Percentiles rank a stretch among this genome's conserved stretches.
Conservation (phyloP, 2,329 filamentous ascomycete species). For the Cytospora schulzeri region DNA sequence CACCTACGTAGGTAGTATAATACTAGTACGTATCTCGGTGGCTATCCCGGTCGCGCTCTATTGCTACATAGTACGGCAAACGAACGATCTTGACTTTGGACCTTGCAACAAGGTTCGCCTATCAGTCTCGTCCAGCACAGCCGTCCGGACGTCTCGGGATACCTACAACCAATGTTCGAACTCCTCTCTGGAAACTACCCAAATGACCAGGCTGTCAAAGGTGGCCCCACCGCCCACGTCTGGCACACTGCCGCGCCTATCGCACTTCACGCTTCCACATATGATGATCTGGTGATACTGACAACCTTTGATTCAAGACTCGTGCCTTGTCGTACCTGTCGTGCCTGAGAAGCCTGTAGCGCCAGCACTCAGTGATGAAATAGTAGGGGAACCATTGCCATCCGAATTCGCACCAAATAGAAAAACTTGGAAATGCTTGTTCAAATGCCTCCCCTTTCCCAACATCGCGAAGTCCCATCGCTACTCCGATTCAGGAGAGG, state of each 20-base stretch:
- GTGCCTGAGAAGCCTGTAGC: no score
- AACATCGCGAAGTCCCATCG: slow-evolving; percentile 5
- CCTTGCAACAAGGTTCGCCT: background rate
- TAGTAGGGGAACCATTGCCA: background rate
- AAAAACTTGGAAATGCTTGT: slow-evolving; percentile 12
- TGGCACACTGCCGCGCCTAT: slow-evolving; percentile 16
- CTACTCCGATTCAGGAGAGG: slow-evolving; percentile 26
- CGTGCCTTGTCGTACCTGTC: background rate
- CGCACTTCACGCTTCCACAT: slow-evolving; percentile 6
- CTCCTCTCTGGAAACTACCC: no score
- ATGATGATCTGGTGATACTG: background rate
- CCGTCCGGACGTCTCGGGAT: background rate
- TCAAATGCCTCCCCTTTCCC: slow-evolving; percentile 9
- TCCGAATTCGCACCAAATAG: slow-evolving; percentile 11
- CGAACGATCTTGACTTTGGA: no score
- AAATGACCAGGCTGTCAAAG: no score
- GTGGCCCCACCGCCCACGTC: slow-evolving; percentile 9
- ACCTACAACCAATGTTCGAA: background rate
- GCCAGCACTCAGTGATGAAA: background rate
- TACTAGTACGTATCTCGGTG: background rate
- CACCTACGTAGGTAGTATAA: background rate
- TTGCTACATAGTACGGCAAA: background rate
- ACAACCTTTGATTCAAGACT: background rate
- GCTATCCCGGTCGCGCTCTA: background rate
- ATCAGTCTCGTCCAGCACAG: background rate